These are phyloP conservation scores for Calonectria honghensis DNA, from an alignment of 2,329 filamentous ascomycete genomes.

Conservation along the genomic window DNA sequence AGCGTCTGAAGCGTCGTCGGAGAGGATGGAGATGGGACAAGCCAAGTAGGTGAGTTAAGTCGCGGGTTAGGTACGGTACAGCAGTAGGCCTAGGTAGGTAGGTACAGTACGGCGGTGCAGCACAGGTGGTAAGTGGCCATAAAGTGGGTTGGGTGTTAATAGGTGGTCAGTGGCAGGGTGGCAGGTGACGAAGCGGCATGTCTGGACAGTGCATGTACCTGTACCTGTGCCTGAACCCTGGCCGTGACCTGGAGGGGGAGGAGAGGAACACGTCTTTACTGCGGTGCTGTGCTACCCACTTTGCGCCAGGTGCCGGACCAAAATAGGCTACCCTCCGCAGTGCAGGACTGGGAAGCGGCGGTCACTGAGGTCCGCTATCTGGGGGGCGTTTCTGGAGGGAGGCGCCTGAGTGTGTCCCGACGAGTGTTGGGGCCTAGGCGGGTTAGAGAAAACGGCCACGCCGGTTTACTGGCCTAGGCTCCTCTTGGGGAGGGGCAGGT, in stretches of 20 bases:
- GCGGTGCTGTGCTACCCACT: slow-evolving; percentile 26
- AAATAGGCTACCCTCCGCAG: slow-evolving; percentile 15
- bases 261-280: slow-evolving; percentile 20
- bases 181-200: slow-evolving; percentile 27
- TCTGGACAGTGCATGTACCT: slow-evolving; percentile 2
- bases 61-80: slow-evolving; percentile 32
- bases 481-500: slow-evolving; percentile 1
- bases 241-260: slow-evolving; percentile 1
- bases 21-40: slow-evolving; percentile 33
- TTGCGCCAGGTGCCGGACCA: slow-evolving; percentile 23
- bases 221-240: slow-evolving; percentile 24
- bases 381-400: neutral
- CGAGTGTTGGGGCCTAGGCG: slow-evolving; percentile 30
- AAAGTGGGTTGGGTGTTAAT: slow-evolving; percentile 30
- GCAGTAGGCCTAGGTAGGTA: slow-evolving; percentile 3
- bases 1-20: slow-evolving; percentile 29
- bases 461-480: slow-evolving; percentile 26
- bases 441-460: slow-evolving; percentile 31
- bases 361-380: slow-evolving; percentile 30
- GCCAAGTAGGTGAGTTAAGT: slow-evolving; percentile 24
- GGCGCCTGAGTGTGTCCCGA: slow-evolving; percentile 23
- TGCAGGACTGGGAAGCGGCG: slow-evolving; percentile 17
- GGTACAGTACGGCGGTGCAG: slow-evolving; percentile 11
- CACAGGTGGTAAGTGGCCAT: slow-evolving; percentile 14
- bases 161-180: slow-evolving; percentile 21